These are phyloP conservation scores for Brassica cretica DNA, from an alignment of 345 rosid species.

Conservation along the genomic window DNA sequence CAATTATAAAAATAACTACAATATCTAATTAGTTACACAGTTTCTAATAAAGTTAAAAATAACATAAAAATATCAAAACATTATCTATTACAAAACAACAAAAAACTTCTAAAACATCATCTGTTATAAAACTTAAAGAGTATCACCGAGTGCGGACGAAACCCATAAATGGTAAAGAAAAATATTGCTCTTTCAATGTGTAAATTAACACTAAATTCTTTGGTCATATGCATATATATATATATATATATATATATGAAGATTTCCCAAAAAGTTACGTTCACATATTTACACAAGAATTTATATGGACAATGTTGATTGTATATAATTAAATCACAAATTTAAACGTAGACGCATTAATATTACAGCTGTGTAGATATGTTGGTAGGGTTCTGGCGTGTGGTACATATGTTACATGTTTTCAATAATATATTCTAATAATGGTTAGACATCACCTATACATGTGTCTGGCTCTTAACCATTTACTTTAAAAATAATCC, in stretches of 20 bases:
- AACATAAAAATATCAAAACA: no score
- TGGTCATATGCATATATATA: neutral
- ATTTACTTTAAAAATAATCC: neutral
- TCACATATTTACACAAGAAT: neutral
- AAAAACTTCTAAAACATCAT: no score
- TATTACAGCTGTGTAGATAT: neutral
- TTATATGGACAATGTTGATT: neutral
- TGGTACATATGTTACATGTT: conserved; percentile 26
- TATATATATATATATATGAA: neutral
- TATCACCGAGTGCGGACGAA: conserved; percentile 7
- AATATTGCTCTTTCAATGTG: neutral
- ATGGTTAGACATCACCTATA: conserved; percentile 15
- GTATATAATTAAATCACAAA: neutral
- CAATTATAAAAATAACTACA: no score
- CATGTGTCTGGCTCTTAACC: conserved; percentile 16
- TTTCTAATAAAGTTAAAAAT: no score
- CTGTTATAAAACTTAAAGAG: no score
- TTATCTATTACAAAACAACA: no score
- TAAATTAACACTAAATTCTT: neutral
- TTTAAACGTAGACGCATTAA: neutral
- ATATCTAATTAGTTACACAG: no score
- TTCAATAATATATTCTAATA: conserved; percentile 16
- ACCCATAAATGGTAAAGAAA: conserved; percentile 22
- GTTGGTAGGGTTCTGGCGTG: neutral
- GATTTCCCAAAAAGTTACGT: neutral